Evolutionary conservation across 2,329 filamentous ascomycete species (phyloP), one percentile per base, ranked within the genome.

Genomic region (Dactylonectria macrodidyma): DNA sequence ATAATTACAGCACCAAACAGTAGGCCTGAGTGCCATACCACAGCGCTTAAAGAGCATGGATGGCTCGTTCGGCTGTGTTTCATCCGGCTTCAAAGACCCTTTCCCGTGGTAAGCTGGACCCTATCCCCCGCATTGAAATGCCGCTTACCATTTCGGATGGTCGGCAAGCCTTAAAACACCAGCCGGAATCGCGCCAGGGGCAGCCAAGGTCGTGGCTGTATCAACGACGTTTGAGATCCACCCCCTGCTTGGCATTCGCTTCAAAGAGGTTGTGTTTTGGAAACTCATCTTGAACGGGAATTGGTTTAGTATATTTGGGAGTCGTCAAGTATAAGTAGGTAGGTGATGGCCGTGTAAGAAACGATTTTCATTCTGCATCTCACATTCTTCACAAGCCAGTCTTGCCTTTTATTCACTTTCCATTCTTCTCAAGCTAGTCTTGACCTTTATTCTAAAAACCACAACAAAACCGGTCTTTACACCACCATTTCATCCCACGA

Each of bases 111-210:
- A 12, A 26, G 12, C 47, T 11, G 22, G 22, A 30, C 26, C 47
- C 47, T 51, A 30, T 30, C 22, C 47, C 47, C 22, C 11, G 22
- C 47, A 12, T 26, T 12, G 11, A 51, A 16, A 26, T 51, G 22
- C 47, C 47, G 47, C 47, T 51, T 30, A 30, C 12, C 10, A 26
- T 16, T 51, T 30, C 47, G 47, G 47, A 51, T 26, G 47, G 12
- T 7, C 47, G 47, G 47, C 47, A 51, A 51, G 47, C 47, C 47
- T 51, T 26, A 26, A 51, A 51, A 51, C 47, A 26, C 47, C 47
- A 30, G 30, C 47, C 47, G 26, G 47, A 51, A 30, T 51, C 6
- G 24, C 3, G 47, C 47, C 47, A 30, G 47, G 47, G 24, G 9
- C 12, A 51, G 12, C 47, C 12, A 26, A 14, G 22, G 24, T 51